Percentiles rank a stretch among this genome's conserved stretches.
phyloP scores from a whole-genome alignment of 2,329 filamentous ascomycete species.

The Calonectria honghensis region DNA sequence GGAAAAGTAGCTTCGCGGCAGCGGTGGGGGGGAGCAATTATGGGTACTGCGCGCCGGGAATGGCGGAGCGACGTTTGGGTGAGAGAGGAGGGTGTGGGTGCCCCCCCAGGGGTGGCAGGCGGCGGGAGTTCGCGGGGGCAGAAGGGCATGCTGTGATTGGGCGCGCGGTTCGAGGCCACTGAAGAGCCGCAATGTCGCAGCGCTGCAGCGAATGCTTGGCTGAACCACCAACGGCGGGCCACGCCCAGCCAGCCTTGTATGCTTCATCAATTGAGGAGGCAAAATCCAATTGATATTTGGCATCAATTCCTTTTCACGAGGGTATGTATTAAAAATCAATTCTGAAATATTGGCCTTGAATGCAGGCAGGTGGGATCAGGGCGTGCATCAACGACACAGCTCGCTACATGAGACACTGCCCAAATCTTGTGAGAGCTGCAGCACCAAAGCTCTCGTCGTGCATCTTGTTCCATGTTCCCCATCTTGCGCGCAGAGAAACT shows the following conservation, averaged over 20 bases:
- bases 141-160: constrained; percentile 39
- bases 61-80: constrained; percentile 29
- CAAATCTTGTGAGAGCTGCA: background rate
- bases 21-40: constrained; percentile 10
- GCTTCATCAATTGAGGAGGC: background rate
- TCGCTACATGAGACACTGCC: constrained; percentile 23
- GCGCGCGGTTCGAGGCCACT: background rate
- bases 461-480: background rate
- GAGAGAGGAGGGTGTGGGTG: background rate
- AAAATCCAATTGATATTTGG: background rate
- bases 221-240: background rate
- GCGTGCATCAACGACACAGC: background rate
- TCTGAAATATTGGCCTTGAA: background rate
- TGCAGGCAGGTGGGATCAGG: too few species aligned
- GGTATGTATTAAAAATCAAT: background rate
- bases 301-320: background rate
- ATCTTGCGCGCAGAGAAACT: too few species aligned
- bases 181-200: constrained; percentile 31
- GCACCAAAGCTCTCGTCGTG: background rate
- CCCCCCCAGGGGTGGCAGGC: constrained; percentile 4
- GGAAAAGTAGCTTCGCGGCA: constrained; percentile 19
- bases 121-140: constrained; percentile 40
- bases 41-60: constrained; percentile 36
- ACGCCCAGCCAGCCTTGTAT: background rate
- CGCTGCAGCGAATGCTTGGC: constrained; percentile 3